phyloP scores from a whole-genome alignment of 2,329 filamentous ascomycete species.

The Pseudopyrenochaeta lycopersici region DNA sequence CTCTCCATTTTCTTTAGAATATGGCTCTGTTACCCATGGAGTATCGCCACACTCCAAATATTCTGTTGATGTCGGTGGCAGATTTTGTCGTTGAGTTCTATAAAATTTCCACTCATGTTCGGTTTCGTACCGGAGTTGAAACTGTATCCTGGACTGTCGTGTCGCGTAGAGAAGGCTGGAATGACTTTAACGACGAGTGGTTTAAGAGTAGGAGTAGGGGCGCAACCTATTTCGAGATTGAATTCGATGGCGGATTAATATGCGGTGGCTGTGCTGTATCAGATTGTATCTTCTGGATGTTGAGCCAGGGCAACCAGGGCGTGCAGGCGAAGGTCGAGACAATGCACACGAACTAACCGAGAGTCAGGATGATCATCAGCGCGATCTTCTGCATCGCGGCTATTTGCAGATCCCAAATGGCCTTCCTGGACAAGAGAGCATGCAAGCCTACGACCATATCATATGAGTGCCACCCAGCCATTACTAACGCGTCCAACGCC shows the following conservation, averaged over 20 bases:
- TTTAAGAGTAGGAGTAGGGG: slow-evolving; percentile 40
- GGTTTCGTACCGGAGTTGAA: not conserved
- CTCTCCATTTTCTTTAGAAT: slow-evolving; percentile 7
- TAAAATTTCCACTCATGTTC: slow-evolving; percentile 10
- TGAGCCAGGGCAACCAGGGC: slow-evolving; percentile 21
- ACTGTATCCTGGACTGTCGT: slow-evolving; percentile 16
- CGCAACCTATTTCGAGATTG: slow-evolving; percentile 44
- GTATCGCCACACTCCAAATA: too few species aligned
- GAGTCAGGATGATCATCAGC: slow-evolving; percentile 30
- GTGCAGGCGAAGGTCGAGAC: slow-evolving; percentile 38
- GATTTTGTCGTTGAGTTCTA: slow-evolving; percentile 17
- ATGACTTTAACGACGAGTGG: slow-evolving; percentile 33
- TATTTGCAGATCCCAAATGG: slow-evolving; percentile 35
- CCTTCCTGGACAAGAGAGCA: too few species aligned
- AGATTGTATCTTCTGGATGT: slow-evolving; percentile 32
- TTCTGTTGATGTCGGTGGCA: too few species aligned
- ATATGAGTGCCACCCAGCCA: too few species aligned
- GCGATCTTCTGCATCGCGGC: slow-evolving; percentile 29
- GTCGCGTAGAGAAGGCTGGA: slow-evolving; percentile 26
- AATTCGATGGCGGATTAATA: slow-evolving; percentile 44
- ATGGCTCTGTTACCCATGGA: slow-evolving; percentile 15
- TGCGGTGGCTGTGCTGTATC: slow-evolving; percentile 29
- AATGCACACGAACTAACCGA: slow-evolving; percentile 45
- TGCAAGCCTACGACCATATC: too few species aligned
- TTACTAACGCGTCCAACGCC: too few species aligned